These are phyloP conservation scores for Phylloporus sp. DNA, from an alignment of 768 basidiomycete genomes.

Conservation along the genomic window DNA sequence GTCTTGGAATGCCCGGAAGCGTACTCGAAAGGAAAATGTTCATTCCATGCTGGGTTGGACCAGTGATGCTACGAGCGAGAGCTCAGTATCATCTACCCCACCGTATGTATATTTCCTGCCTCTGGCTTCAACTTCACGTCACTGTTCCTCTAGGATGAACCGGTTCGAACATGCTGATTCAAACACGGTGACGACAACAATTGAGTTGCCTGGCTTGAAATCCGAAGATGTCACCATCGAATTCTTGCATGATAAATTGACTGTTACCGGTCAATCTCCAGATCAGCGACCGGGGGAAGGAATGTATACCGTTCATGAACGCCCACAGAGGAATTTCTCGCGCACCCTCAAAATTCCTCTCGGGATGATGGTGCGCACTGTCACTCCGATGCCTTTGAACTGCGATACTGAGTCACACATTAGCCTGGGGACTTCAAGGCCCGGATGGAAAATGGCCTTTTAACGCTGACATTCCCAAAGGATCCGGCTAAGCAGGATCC, in stretches of 20 bases:
- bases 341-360: slow-evolving; percentile 41
- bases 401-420: not conserved
- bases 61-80: too few species aligned
- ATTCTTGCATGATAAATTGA: slow-evolving; percentile 41
- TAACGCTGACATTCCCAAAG: slow-evolving; percentile 45
- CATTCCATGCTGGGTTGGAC: too few species aligned
- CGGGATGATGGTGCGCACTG: slow-evolving; percentile 40
- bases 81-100: too few species aligned
- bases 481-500: too few species aligned
- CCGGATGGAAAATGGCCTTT: slow-evolving; percentile 40
- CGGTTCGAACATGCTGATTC: too few species aligned
- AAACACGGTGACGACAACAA: slow-evolving; percentile 41
- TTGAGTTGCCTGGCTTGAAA: slow-evolving; percentile 33
- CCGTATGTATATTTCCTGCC: too few species aligned
- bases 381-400: accelerated
- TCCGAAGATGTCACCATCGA: slow-evolving; percentile 46
- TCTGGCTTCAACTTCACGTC: too few species aligned
- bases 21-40: too few species aligned
- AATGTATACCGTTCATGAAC: slow-evolving; percentile 43
- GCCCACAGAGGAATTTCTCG: slow-evolving; percentile 41
- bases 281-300: slow-evolving; percentile 32
- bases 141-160: too few species aligned
- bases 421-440: slow-evolving; percentile 44
- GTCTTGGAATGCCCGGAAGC: too few species aligned
- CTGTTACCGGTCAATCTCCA: slow-evolving; percentile 35